phyloP scores from a whole-genome alignment of 495 filamentous ascomycete genomes.

The Aspergillus cristatus region DNA sequence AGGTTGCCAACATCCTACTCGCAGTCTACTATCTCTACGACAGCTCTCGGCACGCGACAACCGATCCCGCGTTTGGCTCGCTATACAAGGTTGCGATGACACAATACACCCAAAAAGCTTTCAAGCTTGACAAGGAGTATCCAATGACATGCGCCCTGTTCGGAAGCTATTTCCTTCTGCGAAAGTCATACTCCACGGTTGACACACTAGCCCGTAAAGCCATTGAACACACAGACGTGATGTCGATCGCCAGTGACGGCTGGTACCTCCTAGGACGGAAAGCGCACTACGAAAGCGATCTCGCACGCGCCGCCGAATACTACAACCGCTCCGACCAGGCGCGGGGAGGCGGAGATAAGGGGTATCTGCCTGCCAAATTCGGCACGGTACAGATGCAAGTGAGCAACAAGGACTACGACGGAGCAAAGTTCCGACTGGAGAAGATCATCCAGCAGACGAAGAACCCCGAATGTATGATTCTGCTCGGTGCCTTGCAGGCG shows the following conservation, averaged over 20 bases:
- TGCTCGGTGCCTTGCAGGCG: conserved; percentile 82
- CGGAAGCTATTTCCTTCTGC: conserved; percentile 74
- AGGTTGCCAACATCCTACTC: conserved; percentile 82
- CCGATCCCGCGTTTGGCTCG: conserved; percentile 64
- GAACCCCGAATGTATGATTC: conserved; percentile 81
- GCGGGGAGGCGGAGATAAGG: conserved; percentile 75
- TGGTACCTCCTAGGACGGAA: conserved; percentile 92
- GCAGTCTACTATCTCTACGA: conserved; percentile 80
- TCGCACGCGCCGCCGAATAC: conserved; percentile 62
- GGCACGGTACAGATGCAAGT: conserved; percentile 83
- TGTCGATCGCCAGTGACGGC: conserved; percentile 89
- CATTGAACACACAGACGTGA: conserved; percentile 90
- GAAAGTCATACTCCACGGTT: conserved; percentile 65
- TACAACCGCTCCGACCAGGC: conserved; percentile 85
- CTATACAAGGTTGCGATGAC: conserved; percentile 91
- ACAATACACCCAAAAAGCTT: conserved; percentile 84
- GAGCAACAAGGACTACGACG: conserved; percentile 71
- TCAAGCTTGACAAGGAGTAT: conserved; percentile 89
- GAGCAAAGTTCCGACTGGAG: conserved; percentile 87
- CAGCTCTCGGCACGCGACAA: conserved; percentile 68
- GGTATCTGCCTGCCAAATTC: conserved; percentile 87
- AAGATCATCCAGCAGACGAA: conserved; percentile 82
- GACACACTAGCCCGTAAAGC: conserved; percentile 85
- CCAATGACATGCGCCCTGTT: conserved; percentile 87
- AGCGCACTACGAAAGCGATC: conserved; percentile 65